These are phyloP conservation scores for Globisporangium okanoganense DNA, from an alignment of 352 stramenopile species.

Conservation along the genomic window DNA sequence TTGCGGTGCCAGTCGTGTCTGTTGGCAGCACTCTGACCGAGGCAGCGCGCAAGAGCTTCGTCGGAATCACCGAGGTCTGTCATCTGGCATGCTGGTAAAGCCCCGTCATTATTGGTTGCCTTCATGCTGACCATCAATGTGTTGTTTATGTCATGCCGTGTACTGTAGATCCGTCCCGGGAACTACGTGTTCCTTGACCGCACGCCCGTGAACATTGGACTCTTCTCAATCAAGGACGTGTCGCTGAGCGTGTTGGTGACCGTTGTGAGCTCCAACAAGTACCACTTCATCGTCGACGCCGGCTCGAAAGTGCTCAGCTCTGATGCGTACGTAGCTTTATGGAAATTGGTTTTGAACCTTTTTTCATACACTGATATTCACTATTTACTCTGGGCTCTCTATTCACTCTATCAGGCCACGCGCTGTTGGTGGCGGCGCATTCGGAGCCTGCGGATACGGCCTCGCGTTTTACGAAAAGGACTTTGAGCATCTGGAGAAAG, in stretches of 20 bases:
- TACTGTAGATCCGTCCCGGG: constrained; percentile 55
- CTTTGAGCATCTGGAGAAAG: constrained; percentile 46
- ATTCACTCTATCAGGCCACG: constrained; percentile 13
- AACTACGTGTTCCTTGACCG: constrained; percentile 80
- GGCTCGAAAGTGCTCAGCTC: constrained; percentile 72
- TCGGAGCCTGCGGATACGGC: constrained; percentile 53
- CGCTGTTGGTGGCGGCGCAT: constrained; percentile 24
- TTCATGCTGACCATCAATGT: not conserved
- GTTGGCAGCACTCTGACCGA: constrained; percentile 70
- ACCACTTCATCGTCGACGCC: constrained; percentile 73
- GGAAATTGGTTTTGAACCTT: not conserved
- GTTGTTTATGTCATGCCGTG: no score
- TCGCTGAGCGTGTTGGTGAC: constrained; percentile 53
- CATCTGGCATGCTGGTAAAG: no score
- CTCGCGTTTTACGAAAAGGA: constrained; percentile 70
- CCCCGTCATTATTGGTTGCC: no score
- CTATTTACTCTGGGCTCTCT: not conserved
- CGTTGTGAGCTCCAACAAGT: constrained; percentile 67
- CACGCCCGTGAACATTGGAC: constrained; percentile 61
- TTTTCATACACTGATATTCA: not conserved
- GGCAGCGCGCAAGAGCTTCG: constrained; percentile 49
- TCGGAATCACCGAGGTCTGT: constrained; percentile 72
- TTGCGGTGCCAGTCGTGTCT: constrained; percentile 55
- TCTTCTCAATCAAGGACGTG: constrained; percentile 58
- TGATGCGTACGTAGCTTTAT: constrained; percentile 32